Percentiles rank a stretch among this genome's conserved stretches.
phyloP scores from a whole-genome alignment of 176 grass and related monocot genomes.

The Oryza glumipatula region DNA sequence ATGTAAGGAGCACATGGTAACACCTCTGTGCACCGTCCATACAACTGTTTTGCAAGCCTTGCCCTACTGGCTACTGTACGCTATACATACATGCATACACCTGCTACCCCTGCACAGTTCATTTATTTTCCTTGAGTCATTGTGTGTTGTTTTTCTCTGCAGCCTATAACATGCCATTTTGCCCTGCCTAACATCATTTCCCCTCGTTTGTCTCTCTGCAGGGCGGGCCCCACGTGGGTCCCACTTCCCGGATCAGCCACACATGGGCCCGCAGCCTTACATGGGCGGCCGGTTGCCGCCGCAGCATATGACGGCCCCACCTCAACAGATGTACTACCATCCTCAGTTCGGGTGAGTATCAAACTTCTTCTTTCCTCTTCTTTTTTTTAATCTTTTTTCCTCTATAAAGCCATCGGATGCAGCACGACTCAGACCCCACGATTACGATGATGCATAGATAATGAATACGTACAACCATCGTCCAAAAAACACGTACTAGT shows the following conservation, averaged over 20 bases:
- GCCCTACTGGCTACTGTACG: neutral
- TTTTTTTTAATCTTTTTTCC: neutral
- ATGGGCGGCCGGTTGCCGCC: conserved; percentile 45
- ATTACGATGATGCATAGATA: neutral
- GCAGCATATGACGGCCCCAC: conserved; percentile 46
- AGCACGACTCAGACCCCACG: conserved; percentile 2
- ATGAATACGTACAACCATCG: neutral
- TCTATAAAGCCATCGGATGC: neutral
- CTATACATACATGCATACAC: conserved; percentile 15
- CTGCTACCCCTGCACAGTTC: conserved; percentile 32
- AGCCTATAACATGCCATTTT: conserved; percentile 23
- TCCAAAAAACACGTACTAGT: no score
- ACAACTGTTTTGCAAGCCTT: conserved; percentile 39
- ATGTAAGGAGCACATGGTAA: conserved; percentile 44
- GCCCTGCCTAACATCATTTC: conserved; percentile 15
- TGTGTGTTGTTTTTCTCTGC: conserved; percentile 34
- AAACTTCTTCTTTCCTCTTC: neutral
- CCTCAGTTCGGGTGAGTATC: conserved; percentile 60
- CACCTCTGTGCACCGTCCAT: conserved; percentile 9
- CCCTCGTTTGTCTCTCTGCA: conserved; percentile 2
- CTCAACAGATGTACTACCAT: conserved; percentile 46
- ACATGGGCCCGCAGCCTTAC: conserved; percentile 37
- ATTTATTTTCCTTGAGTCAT: conserved; percentile 38
- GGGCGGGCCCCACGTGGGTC: conserved; percentile 44
- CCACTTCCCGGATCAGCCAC: conserved; percentile 44